Percentiles rank a stretch among this genome's conserved stretches.
Evolutionary conservation across 1,284 basidiomycete genomes (phyloP).

Genomic region (Chondrostereum purpureum): DNA sequence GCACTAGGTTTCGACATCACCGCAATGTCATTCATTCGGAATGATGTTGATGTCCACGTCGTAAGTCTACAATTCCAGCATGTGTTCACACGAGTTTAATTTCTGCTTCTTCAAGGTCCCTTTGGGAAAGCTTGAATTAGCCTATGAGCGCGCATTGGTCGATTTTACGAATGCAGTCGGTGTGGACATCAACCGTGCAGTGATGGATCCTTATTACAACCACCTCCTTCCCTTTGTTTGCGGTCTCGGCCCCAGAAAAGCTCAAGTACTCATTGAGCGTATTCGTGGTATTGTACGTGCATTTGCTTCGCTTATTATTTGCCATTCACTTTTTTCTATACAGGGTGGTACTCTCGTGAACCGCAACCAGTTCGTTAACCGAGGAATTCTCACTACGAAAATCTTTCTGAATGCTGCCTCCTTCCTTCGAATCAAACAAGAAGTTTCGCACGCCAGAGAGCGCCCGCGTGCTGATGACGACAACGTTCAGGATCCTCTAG

Average conservation of each 20-base stretch:
- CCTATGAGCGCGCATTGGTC: constrained; percentile 84
- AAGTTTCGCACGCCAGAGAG: constrained; percentile 22
- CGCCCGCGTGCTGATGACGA: constrained; percentile 57
- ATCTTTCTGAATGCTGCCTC: constrained; percentile 88
- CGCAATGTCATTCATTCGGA: constrained; percentile 64
- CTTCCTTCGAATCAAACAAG: constrained; percentile 84
- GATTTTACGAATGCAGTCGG: constrained; percentile 90
- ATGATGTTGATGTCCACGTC: constrained; percentile 80
- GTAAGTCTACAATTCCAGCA: constrained; percentile 36
- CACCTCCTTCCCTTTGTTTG: constrained; percentile 86
- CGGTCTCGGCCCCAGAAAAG: constrained; percentile 94
- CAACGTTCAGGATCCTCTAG: constrained; percentile 81
- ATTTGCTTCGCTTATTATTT: not conserved
- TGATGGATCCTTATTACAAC: constrained; percentile 83
- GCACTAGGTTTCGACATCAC: constrained; percentile 79
- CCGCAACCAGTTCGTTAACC: constrained; percentile 80
- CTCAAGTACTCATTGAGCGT: constrained; percentile 79
- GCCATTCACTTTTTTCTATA: constrained; percentile 12
- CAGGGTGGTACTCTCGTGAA: constrained; percentile 83
- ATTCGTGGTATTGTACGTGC: constrained; percentile 64
- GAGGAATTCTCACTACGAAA: constrained; percentile 73
- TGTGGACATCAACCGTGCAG: constrained; percentile 92
- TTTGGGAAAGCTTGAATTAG: constrained; percentile 74
- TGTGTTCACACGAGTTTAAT: constrained; percentile 1
- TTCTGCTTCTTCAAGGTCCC: constrained; percentile 52